Evolutionary conservation across 169 alveolate species (phyloP).

Genomic region (Plasmodium vinckei): DNA sequence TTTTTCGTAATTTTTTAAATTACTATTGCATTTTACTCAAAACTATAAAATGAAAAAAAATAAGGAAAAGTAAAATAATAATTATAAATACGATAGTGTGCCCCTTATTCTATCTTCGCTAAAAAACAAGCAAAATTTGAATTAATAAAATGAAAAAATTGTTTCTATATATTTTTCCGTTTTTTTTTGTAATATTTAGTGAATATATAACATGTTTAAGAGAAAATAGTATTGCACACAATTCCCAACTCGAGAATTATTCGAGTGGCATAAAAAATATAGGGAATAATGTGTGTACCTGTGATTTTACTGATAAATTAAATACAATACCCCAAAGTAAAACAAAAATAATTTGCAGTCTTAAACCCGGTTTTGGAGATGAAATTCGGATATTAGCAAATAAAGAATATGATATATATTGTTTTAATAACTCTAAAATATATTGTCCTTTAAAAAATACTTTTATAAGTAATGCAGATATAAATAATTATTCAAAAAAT

Average conservation of each 20-base stretch:
- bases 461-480: conserved; percentile 30
- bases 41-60: no score
- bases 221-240: background rate
- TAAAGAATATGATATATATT: conserved; percentile 47
- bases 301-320: conserved; percentile 57
- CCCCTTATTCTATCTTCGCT: background rate
- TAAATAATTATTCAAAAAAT: conserved; percentile 23
- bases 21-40: no score
- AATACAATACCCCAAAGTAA: conserved; percentile 23
- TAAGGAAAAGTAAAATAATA: no score
- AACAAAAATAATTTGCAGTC: conserved; percentile 45
- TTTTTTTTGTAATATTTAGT: no score
- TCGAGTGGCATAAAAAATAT: background rate
- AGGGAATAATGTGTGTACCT: conserved; percentile 15
- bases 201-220: background rate
- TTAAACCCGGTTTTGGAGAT: conserved; percentile 55
- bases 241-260: background rate
- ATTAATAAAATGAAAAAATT: background rate
- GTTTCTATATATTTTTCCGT: no score
- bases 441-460: conserved; percentile 45
- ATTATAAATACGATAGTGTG: background rate
- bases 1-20: no score
- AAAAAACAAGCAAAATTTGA: background rate
- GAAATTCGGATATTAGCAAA: conserved; percentile 50
- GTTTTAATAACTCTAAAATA: conserved; percentile 39